Percentiles rank a stretch among this genome's conserved stretches.
These are phyloP conservation scores for Marasmius fiardii DNA, from an alignment of 1,284 basidiomycete species.

Conservation along the genomic window DNA sequence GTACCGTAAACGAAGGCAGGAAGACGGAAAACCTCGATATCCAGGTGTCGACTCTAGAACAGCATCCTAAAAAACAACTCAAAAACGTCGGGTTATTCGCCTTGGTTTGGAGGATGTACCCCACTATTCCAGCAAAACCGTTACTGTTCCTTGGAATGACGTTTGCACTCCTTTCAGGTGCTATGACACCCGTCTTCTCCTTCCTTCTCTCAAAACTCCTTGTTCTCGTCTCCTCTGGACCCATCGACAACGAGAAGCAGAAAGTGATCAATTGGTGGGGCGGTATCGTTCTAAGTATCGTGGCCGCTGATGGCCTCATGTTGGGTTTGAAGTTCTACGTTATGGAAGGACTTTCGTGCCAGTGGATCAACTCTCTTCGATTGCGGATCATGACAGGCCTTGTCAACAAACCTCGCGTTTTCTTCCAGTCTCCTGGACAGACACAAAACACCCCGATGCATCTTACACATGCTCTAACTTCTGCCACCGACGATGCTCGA, in stretches of 20 bases:
- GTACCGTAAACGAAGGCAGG: neutral
- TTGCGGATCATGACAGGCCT: constrained; percentile 56
- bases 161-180: constrained; percentile 67
- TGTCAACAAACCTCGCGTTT: constrained; percentile 59
- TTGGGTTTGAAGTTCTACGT: constrained; percentile 73
- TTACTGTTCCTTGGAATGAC: constrained; percentile 68
- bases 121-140: constrained; percentile 74
- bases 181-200: constrained; percentile 90
- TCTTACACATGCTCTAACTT: constrained; percentile 81
- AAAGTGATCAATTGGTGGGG: constrained; percentile 68
- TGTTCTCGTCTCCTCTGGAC: constrained; percentile 55
- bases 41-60: constrained; percentile 17
- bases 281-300: constrained; percentile 69
- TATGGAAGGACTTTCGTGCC: constrained; percentile 72
- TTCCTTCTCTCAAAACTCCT: constrained; percentile 84
- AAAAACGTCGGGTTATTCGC: constrained; percentile 44
- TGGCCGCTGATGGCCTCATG: constrained; percentile 73
- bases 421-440: constrained; percentile 9
- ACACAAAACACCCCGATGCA: constrained; percentile 14
- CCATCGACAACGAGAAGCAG: neutral
- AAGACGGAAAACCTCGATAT: constrained; percentile 30
- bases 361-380: constrained; percentile 77
- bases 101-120: constrained; percentile 45
- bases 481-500: constrained; percentile 90
- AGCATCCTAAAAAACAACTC: constrained; percentile 11